Evolutionary conservation across 805 yeast species (phyloP), one percentile per base, ranked within the genome.

Genomic region (Schwanniomyces polymorphus): DNA sequence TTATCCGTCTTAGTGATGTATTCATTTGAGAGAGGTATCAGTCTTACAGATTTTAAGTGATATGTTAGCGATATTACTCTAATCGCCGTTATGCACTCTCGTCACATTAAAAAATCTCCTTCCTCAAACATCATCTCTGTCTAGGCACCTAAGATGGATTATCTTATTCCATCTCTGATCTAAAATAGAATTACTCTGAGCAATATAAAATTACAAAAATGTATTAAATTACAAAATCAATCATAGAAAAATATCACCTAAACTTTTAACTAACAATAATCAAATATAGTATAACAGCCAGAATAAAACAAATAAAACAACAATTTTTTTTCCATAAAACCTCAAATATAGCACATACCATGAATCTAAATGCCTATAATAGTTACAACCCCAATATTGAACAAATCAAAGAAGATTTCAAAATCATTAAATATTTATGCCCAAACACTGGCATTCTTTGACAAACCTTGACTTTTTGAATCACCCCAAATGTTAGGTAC

Each of bases 381-480:
- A 31, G 35, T 31, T 16, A 31, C 35, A 31, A 31, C 35, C 35
- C 35, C 14, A 31, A 31, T 31, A 31, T 17, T 16, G 35, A 28
- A 42, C 46, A 42, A 38, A 41, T 44, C 14, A 31, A 31, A 14
- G 35, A 7, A 17, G 17, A 31, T 18, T 14, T 18, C 21, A 16
- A 9, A 6, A 29, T 12, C 3, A 29, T n/a, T 29, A 29, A 7
- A 31, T 46, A 12, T 31, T 42, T 56, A 63, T 31, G 68, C 70
- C 70, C 70, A 65, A 14, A 65, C 70, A n/a, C 66, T 58, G 17
- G 66, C 60, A 41, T 57, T 64, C 16, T 49, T 51, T 10, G 41
- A 37, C 21, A 44, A 37, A 14, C 41, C 27, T 11, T 38, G 33
- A 10, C 27, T 18, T 23, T 34, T 14, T 11, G 23, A 45, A 41